Evolutionary conservation across 2,329 filamentous ascomycete species (phyloP).

Genomic region (Epichloe typhina): DNA sequence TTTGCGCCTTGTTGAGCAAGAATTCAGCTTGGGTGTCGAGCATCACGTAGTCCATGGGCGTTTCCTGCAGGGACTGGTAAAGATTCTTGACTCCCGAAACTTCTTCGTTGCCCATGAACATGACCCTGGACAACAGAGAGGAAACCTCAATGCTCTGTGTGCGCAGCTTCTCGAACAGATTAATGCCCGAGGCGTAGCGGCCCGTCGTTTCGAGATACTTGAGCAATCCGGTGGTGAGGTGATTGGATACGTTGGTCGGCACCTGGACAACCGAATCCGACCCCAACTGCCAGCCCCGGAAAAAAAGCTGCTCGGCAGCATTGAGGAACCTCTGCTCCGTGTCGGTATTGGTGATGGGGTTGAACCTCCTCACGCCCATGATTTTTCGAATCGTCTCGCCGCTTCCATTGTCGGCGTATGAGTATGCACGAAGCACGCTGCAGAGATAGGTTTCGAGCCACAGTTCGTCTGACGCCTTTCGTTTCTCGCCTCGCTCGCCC

Average conservation of each 20-base stretch:
- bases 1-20: slow-evolving; percentile 66
- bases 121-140: slow-evolving; percentile 77
- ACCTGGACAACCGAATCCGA: slow-evolving; percentile 97
- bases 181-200: slow-evolving; percentile 87
- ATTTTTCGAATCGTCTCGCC: slow-evolving; percentile 94
- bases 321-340: slow-evolving; percentile 93
- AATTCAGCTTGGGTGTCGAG: slow-evolving; percentile 91
- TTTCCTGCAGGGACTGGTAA: slow-evolving; percentile 75
- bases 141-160: slow-evolving; percentile 87
- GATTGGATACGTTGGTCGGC: slow-evolving; percentile 91
- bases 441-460: slow-evolving; percentile 98
- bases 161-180: slow-evolving; percentile 91
- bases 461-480: slow-evolving; percentile 80
- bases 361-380: slow-evolving; percentile 92
- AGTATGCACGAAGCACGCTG: slow-evolving; percentile 85
- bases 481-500: slow-evolving; percentile 90
- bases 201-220: slow-evolving; percentile 94
- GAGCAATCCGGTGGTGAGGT: slow-evolving; percentile 83
- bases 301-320: slow-evolving; percentile 89
- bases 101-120: slow-evolving; percentile 92
- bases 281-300: slow-evolving; percentile 91
- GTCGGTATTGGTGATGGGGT: slow-evolving; percentile 96
- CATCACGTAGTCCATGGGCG: slow-evolving; percentile 96
- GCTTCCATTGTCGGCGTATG: slow-evolving; percentile 89
- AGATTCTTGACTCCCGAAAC: slow-evolving; percentile 86